phyloP scores from a whole-genome alignment of 2,329 filamentous ascomycete genomes.

The Orbilia blumenaviensis region DNA sequence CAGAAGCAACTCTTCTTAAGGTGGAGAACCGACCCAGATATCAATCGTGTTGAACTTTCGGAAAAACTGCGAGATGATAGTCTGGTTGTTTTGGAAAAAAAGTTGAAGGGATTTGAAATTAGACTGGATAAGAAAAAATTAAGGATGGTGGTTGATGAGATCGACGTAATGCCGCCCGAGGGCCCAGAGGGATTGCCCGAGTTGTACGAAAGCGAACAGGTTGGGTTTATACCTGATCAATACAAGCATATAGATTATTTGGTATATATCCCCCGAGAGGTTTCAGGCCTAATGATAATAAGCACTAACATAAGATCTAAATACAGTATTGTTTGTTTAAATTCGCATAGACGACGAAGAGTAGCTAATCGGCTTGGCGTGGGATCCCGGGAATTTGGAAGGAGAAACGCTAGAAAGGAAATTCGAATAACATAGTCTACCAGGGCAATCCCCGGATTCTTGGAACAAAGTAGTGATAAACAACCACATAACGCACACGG shows the following conservation, averaged over 20 bases:
- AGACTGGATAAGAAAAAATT: background rate
- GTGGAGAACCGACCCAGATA: background rate
- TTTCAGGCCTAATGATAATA: too few relatives aligned
- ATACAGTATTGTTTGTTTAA: background rate
- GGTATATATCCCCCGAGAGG: background rate
- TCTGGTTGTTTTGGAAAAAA: background rate
- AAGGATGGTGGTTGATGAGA: background rate
- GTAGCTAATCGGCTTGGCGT: too few relatives aligned
- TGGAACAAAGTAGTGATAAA: background rate
- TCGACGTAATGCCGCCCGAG: background rate
- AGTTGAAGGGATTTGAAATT: background rate
- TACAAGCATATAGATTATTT: background rate
- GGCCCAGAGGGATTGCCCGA: background rate
- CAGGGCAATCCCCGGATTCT: background rate
- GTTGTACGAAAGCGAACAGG: constrained; percentile 4
- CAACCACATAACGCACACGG: background rate
- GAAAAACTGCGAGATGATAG: background rate
- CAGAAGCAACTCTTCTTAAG: background rate
- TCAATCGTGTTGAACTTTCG: background rate
- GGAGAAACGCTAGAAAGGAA: background rate
- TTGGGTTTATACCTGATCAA: background rate
- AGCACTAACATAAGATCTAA: too few relatives aligned
- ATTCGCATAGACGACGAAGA: background rate
- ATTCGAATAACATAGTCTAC: background rate
- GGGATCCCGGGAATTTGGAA: too few relatives aligned